Evolutionary conservation across 768 basidiomycete genomes (phyloP), one percentile per base, ranked within the genome.

Genomic region (Amyloporia xantha): DNA sequence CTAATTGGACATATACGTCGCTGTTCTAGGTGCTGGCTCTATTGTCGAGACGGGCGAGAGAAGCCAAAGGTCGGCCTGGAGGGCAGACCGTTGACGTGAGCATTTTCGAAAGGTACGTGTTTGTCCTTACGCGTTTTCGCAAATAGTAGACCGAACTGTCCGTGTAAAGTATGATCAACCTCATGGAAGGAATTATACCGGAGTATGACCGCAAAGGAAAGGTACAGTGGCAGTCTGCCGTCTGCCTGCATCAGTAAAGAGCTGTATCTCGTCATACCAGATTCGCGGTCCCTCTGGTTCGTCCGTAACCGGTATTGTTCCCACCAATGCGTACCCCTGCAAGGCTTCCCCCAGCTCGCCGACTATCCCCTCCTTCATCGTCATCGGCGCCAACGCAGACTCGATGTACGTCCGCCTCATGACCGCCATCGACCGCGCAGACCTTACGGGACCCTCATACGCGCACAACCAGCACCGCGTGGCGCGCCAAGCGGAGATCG

Each of bases 141-240:
- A 10, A 5, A 35, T 17, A 10, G 12, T 28, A 3, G 1, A 13
- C 19, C 24, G 28, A 41, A 43, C 26, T 39, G 12, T 39, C 21
- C 28, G 9, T 39, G 3, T 21, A 11, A 48, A 86, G 83, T 57
- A 85, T 86, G 83, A 64, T 86, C 3, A 86, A 84, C 57, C 64
- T 84, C 41, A 86, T 85, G 84, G 84, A 86, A 57, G 84, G 84
- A 2, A 78, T 86, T 50, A 79, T 85, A 41, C 84, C 84, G 10
- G 84, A 84, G 62, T 85, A 82, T 48, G 82, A 85, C 59, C 78
- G 84, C 46, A 84, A 82, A 61, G 76, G 76, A 49, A 82, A 81
- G 66, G 82, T 81, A 54, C 12, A 4, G 25, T n/a, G n/a, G n/a
- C n/a, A n/a, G n/a, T n/a, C n/a, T 17, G 9, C 41, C 20, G n/a